phyloP scores from a whole-genome alignment of 2,329 filamentous ascomycete genomes.

The Talaromyces sp. region DNA sequence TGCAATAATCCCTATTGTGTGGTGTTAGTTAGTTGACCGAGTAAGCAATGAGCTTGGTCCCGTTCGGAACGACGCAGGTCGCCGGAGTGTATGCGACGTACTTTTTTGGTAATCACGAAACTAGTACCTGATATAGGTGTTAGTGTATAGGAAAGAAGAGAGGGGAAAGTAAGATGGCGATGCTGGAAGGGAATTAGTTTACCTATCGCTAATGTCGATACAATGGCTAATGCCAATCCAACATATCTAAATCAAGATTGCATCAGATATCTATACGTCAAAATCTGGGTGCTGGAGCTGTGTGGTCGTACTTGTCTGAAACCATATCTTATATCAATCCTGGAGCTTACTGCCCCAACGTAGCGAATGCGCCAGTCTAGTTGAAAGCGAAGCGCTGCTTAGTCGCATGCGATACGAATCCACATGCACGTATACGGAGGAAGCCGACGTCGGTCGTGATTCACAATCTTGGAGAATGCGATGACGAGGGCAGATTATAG shows the following conservation, averaged over 20 bases:
- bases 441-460: neutral
- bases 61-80: neutral
- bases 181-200: conserved; percentile 17
- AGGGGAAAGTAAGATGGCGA: neutral
- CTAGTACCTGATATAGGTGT: conserved; percentile 65
- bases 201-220: conserved; percentile 49
- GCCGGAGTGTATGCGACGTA: conserved; percentile 43
- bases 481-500: conserved; percentile 11
- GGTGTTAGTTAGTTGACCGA: conserved; percentile 20
- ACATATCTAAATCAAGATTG: conserved; percentile 39
- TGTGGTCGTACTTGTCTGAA: conserved; percentile 40
- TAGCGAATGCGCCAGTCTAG: conserved; percentile 32
- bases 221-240: conserved; percentile 45
- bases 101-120: conserved; percentile 99
- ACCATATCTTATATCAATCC: conserved; percentile 33
- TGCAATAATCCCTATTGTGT: conserved; percentile 75
- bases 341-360: conserved; percentile 40
- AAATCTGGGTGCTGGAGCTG: neutral
- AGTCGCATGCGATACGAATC: neutral
- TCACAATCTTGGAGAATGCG: neutral
- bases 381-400: conserved; percentile 18
- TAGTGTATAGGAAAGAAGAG: neutral
- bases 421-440: conserved; percentile 4
- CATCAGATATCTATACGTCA: neutral
- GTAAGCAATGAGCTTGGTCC: neutral